These are phyloP conservation scores for Leishmania amazonensis DNA, from an alignment of 208 protist genomes.

Conservation along the genomic window DNA sequence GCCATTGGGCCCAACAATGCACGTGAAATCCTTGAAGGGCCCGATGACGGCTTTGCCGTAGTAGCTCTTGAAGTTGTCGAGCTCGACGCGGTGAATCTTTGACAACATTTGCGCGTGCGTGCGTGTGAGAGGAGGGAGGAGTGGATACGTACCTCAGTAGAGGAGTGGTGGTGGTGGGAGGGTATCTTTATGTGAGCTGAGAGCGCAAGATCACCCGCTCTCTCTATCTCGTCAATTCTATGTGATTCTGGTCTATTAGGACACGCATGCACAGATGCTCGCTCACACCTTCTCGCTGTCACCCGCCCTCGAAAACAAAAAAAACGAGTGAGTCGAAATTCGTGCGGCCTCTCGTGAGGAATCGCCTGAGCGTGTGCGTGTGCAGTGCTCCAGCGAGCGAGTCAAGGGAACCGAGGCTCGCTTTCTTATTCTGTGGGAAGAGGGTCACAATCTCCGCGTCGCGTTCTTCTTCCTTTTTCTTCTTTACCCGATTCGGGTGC, in stretches of 20 bases:
- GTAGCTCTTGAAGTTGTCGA: slow-evolving; percentile 99
- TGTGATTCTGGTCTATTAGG: background rate
- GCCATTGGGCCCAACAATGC: slow-evolving; percentile 99
- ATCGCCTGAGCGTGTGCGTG: background rate
- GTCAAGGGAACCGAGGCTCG: background rate
- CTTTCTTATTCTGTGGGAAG: background rate
- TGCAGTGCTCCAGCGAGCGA: background rate
- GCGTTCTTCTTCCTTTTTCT: background rate
- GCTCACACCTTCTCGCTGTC: background rate
- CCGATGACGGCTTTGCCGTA: slow-evolving; percentile 93
- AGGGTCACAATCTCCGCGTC: background rate
- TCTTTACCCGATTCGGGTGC: background rate
- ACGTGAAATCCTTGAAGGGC: slow-evolving; percentile 98
- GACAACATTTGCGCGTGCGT: slow-evolving; percentile 54
- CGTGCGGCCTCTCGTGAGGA: background rate
- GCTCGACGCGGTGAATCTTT: slow-evolving; percentile 88
- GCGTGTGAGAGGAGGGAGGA: background rate
- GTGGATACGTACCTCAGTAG: background rate
- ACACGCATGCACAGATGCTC: background rate
- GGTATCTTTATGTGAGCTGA: background rate
- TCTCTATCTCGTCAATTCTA: background rate
- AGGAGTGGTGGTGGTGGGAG: background rate
- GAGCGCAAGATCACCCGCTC: background rate
- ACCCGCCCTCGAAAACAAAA: background rate
- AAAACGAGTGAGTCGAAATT: background rate